phyloP scores from a whole-genome alignment of 2,329 filamentous ascomycete species.

The Venturia aucupariae region DNA sequence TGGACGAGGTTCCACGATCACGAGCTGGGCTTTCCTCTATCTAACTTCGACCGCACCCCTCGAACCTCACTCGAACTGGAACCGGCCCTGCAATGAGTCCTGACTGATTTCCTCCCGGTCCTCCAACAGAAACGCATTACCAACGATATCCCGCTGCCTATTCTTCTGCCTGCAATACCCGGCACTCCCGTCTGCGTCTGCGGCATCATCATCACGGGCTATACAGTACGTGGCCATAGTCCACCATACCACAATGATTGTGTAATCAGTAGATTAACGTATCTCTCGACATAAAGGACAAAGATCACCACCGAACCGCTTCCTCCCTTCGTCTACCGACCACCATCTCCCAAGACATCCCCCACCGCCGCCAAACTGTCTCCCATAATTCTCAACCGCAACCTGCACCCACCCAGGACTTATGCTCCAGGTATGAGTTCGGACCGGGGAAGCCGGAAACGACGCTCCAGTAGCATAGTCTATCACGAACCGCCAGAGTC shows the following conservation, averaged over 20 bases:
- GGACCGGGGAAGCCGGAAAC: slow-evolving; percentile 52
- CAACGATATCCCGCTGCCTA: not conserved
- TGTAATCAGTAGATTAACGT: not conserved
- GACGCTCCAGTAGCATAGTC: slow-evolving; percentile 96
- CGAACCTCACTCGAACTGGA: not conserved
- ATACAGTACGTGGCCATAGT: not conserved
- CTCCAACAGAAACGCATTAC: not conserved
- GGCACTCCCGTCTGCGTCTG: not conserved
- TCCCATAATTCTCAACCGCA: slow-evolving; percentile 75
- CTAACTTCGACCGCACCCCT: not conserved
- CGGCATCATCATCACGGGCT: not conserved
- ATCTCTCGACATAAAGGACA: not conserved
- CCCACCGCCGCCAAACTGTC: slow-evolving; percentile 79
- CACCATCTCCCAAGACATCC: not conserved
- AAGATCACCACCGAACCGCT: not conserved
- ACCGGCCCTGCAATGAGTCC: too few species aligned
- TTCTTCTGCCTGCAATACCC: not conserved
- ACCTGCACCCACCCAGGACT: slow-evolving; percentile 42
- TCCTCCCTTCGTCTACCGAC: not conserved
- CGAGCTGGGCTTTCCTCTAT: not conserved
- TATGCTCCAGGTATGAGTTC: not conserved
- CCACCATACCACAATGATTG: not conserved
- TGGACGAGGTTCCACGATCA: not conserved
- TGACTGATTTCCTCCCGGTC: not conserved
- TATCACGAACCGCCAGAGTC: slow-evolving; percentile 96